A percentile compares a stretch with the other conserved stretches of the same genome.
phyloP scores from a whole-genome alignment of 2,329 filamentous ascomycete species.

The Colletotrichum gigasporum region DNA sequence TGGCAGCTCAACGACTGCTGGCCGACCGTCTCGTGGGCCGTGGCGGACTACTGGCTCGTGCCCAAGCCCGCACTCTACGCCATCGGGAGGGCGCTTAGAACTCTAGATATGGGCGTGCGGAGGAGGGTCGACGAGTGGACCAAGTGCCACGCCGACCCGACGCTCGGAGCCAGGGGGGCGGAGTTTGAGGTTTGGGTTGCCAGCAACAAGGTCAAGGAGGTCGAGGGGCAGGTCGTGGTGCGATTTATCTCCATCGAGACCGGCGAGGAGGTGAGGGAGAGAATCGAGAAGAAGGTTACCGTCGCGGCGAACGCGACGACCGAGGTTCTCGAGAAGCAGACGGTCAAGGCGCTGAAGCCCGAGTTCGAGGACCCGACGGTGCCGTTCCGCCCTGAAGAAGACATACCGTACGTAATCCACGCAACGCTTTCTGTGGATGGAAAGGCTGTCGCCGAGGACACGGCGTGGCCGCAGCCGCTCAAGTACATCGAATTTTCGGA shows the following conservation, averaged over 20 bases:
- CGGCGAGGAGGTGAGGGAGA: constrained; percentile 44
- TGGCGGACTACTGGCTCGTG: constrained; percentile 50
- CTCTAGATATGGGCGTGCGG: constrained; percentile 67
- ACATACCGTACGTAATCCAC: constrained; percentile 58
- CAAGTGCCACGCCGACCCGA: constrained; percentile 53
- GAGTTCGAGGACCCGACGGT: constrained; percentile 33
- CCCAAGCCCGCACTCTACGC: constrained; percentile 32
- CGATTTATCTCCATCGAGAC: constrained; percentile 52
- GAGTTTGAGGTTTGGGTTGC: constrained; percentile 56
- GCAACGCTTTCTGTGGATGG: constrained; percentile 51
- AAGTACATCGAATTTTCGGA: constrained; percentile 65
- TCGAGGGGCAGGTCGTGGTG: constrained; percentile 41
- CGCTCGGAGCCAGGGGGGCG: constrained; percentile 44
- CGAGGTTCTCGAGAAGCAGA: constrained; percentile 46
- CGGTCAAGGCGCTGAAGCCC: constrained; percentile 29
- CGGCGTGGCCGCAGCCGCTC: constrained; percentile 69
- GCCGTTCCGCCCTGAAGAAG: constrained; percentile 46
- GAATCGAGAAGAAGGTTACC: constrained; percentile 36
- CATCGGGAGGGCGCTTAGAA: constrained; percentile 66
- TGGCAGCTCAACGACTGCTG: constrained; percentile 79
- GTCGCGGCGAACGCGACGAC: constrained; percentile 50
- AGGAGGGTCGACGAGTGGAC: constrained; percentile 54
- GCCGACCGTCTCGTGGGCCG: constrained; percentile 72
- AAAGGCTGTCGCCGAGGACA: constrained; percentile 54
- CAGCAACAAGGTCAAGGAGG: constrained; percentile 40